A percentile compares a stretch with the other conserved stretches of the same genome.
Evolutionary conservation across 2,329 filamentous ascomycete species (phyloP).

Genomic region (Fusarium burgessii): DNA sequence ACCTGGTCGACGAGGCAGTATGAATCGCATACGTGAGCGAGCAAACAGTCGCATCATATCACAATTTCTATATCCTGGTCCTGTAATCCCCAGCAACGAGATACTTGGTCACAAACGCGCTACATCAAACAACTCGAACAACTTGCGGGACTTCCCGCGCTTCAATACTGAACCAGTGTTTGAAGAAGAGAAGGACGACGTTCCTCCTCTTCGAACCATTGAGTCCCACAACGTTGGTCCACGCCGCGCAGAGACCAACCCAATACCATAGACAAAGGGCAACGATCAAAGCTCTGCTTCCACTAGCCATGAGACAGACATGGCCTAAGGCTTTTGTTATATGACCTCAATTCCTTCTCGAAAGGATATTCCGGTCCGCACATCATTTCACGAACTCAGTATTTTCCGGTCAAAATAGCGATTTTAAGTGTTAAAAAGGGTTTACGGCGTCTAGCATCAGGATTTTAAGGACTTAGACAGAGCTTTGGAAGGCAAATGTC

Average conservation of each 20-base stretch:
- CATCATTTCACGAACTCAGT: constrained; percentile 19
- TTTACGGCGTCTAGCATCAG: constrained; percentile 23
- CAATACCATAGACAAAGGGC: constrained; percentile 36
- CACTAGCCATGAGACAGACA: not conserved
- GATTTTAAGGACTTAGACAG: constrained; percentile 11
- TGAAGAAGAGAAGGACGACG: constrained; percentile 46
- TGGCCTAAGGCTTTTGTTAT: not conserved
- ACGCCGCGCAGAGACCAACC: constrained; percentile 45
- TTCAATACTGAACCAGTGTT: constrained; percentile 45
- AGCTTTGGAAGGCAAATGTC: not conserved
- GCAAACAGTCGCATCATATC: constrained; percentile 58
- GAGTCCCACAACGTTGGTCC: constrained; percentile 44
- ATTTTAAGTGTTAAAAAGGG: constrained; percentile 8
- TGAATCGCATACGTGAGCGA: constrained; percentile 54
- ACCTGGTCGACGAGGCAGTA: constrained; percentile 52
- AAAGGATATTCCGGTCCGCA: not conserved
- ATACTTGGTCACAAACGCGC: constrained; percentile 46
- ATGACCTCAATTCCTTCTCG: not conserved
- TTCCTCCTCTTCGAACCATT: constrained; percentile 44
- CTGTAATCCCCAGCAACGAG: constrained; percentile 51
- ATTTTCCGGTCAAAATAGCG: constrained; percentile 20
- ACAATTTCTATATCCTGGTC: constrained; percentile 63
- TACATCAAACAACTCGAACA: constrained; percentile 48
- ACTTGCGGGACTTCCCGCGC: constrained; percentile 40
- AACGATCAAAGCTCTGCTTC: not conserved